Base-by-base conservation (phyloP, 768 basidiomycete genomes). In the Boletus pseudopeckii region DNA sequence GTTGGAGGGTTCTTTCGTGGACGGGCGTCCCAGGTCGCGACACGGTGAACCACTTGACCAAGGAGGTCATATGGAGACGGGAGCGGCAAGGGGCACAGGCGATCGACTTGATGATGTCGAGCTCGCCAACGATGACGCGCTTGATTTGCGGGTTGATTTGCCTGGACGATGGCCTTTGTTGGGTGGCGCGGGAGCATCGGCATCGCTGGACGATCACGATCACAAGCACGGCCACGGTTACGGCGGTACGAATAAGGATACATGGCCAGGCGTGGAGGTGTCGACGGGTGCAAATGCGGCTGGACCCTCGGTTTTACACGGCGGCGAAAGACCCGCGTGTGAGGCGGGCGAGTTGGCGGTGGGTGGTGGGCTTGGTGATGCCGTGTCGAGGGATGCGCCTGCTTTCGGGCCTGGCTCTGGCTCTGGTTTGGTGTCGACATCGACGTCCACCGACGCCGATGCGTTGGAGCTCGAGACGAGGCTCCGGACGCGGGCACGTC, bases 401-500 rank as follows among this genome's bases (percentile, higher is more conserved):
- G 7, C 28, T 14, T 18, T 30, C 7, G n/a, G 10, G 10, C 5
- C 26, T 24, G n/a, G 20, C 13, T 22, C 33, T n/a, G 3, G 34
- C 4, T 26, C n/a, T 14, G 17, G 34, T 7, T 26, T n/a, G 2
- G 22, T 8, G 22, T 48, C 22, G 30, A 45, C 48, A n/a, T 28
- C n/a, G 10, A 14, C 4, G 13, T n/a, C 26, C 22, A 37, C 34
- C 15, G 18, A 39, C 28, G 7, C 8, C 13, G 50, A 50, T 14
- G 26, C 8, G 11, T 20, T 10, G 26, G 58, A 42, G 56, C 67
- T 71, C 49, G 81, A 84, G 59, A 72, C 71, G 45, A 71, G 68
- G 51, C 69, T 83, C 57, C 77, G 80, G 48, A 68, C 66, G 47
- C 77, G 77, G 60, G 77, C 79, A 38, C 78, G 72, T 53, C 59